Base-by-base conservation (phyloP, 2,329 filamentous ascomycete species). In the Neofusicoccum kwambonambiense region DNA sequence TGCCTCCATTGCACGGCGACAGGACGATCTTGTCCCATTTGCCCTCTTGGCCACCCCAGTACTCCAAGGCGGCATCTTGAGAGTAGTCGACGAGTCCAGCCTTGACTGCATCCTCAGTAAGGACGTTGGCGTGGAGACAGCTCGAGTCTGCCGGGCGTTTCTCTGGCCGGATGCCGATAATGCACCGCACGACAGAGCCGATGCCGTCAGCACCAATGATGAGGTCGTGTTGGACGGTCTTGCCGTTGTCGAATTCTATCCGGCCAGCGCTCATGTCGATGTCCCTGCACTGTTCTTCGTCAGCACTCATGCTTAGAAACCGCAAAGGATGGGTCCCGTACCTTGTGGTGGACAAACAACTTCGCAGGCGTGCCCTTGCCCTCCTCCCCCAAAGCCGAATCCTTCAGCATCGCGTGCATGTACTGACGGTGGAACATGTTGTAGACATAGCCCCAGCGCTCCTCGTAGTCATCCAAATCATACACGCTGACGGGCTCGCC, bases 351-450 rank as follows among this genome's bases (percentile, higher is more conserved):
- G 0, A 89, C 82, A 1, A 67, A 89, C 87, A 0, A 88, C 82
- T 1, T 81, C 0, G 80, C 86, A 0, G 87, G 85, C 1, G 66
- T 74, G 0, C 87, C 87, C 45, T 81, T 77, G 0, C 87, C 87
- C 44, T 80, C 74, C 41, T 80, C 74, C 42, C 82, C 80, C 66
- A 86, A 64, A 0, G 87, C 88, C 57, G 80, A 78, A 19, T 89
- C 86, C 77, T 84, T 87, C 27, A 90, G 74, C 87, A 90, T 89
- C 6, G 78, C 72, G 69, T 90, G 88, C 88, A 90, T 90, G 67
- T 89, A 83, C 70, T 89, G 85, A 0, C 88, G 80, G 70, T 90
- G 88, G 69, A 90, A 90, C 86, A 89, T 89, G 74, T 89, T 87
- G 73, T 89, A 89, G 0, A 85, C 61, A 73, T 86, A 84, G 12